Conservation (phyloP, 2,329 filamentous ascomycete species). For the Colletotrichum neosansevieriae region DNA sequence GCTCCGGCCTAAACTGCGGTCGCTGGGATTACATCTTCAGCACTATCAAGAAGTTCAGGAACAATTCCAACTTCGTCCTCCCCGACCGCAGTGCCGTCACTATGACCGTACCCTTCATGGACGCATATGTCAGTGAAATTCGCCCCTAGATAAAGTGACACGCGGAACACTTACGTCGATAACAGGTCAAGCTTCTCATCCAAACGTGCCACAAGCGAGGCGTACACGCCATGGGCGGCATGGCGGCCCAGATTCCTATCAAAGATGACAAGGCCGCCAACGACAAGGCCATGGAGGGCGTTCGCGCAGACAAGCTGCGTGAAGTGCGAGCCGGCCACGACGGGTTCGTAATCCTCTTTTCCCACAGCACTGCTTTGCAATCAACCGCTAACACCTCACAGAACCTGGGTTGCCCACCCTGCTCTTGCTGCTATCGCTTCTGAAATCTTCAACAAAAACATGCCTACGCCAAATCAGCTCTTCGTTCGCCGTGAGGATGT, state of each 20-base stretch:
- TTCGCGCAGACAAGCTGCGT: conserved; percentile 94
- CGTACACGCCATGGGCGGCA: conserved; percentile 99
- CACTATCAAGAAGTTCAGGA: conserved; percentile 99
- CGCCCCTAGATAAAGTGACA: neutral
- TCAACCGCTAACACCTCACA: conserved; percentile 47
- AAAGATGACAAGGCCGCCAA: conserved; percentile 94
- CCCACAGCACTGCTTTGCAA: neutral
- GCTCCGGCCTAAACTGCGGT: conserved; percentile 95
- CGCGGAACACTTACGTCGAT: conserved; percentile 9
- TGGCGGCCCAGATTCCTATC: conserved; percentile 99
- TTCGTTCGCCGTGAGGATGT: conserved; percentile 90
- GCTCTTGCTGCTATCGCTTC: conserved; percentile 88
- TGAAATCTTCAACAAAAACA: conserved; percentile 97
- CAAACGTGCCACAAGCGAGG: conserved; percentile 97
- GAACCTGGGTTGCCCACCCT: conserved; percentile 96
- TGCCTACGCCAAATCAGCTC: conserved; percentile 98
- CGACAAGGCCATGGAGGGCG: conserved; percentile 92
- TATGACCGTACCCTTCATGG: conserved; percentile 99
- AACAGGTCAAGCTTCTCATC: conserved; percentile 85
- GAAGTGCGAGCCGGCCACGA: conserved; percentile 97
- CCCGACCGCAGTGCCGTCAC: conserved; percentile 92
- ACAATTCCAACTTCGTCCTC: conserved; percentile 92
- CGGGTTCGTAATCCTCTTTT: conserved; percentile 53
- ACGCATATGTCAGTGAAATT: conserved; percentile 75
- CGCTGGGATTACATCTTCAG: conserved; percentile 99